Evolutionary conservation across 2,329 filamentous ascomycete species (phyloP), one percentile per base, ranked within the genome.

Genomic region (Neofusicoccum kwambonambiense): DNA sequence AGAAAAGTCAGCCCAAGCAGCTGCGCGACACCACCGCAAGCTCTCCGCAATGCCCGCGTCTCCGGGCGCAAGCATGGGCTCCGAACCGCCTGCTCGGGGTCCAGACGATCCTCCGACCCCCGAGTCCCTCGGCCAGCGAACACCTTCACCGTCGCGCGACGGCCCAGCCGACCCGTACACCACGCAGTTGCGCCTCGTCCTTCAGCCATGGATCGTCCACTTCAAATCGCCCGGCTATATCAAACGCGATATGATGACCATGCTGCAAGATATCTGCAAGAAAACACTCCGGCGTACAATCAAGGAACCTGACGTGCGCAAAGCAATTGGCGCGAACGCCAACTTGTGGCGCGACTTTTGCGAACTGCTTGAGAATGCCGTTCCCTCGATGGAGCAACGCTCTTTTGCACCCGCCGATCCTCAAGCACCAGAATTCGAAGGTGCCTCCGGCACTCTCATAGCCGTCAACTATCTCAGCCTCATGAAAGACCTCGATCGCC

Each of bases 381-480:
- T 88, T 17, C 86, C 85, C 1, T 85, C 85, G 42, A 81, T 89
- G 49, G 86, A 88, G 71, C 80, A 82, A 39, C 84, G 87, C 68
- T 88, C 84, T 37, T 88, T 89, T 70, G 83, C 84, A 6, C 83
- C 84, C 73, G 85, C 86, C 69, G 85, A 86, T 67, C 82, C 85
- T 3, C 80, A 80, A 17, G 76, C 79, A 15, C 82, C 84, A 34
- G 83, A 85, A 68, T 87, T 86, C 66, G 84, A 87, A 67, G 83
- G 82, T 41, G 82, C 84, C 1, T 86, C 83, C 7, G 86, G 86
- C 3, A 84, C 86, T 41, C 77, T 89, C 17, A 89, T 89, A 67
- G 86, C 86, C 13, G 81, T 80, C 65, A 85, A 87, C 70, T 85
- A 87, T 66, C 82, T 83, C 57, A 82, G 79, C 6, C 74, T 89